Conservation (phyloP, 805 yeast genomes). For the Ogataea methanolica region DNA sequence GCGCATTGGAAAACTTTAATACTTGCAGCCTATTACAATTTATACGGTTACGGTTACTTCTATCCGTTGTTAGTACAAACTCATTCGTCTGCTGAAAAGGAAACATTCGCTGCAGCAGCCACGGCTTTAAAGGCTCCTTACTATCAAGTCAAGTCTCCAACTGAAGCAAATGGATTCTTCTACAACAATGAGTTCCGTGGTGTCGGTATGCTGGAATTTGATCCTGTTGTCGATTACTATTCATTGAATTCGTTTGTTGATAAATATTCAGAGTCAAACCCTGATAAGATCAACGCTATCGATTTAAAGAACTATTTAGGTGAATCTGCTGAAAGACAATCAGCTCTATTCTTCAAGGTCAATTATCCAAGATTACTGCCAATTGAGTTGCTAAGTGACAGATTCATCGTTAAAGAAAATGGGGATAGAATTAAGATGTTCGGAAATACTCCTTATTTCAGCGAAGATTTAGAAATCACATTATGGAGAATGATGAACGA, state of each 20-base stretch:
- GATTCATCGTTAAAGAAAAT: constrained; percentile 27
- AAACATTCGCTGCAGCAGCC: constrained; percentile 49
- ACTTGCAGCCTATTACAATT: constrained; percentile 45
- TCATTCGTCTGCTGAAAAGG: constrained; percentile 44
- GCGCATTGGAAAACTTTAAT: constrained; percentile 44
- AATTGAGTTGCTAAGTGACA: constrained; percentile 25
- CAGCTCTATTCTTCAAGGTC: constrained; percentile 25
- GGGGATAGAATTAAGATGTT: constrained; percentile 29
- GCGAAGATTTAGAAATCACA: constrained; percentile 18
- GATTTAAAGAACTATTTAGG: constrained; percentile 17
- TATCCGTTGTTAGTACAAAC: constrained; percentile 38
- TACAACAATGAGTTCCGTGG: constrained; percentile 34
- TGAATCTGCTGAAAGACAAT: constrained; percentile 23
- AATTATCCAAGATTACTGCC: constrained; percentile 31
- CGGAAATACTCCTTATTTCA: constrained; percentile 19
- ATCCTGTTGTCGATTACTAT: constrained; percentile 40
- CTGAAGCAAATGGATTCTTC: constrained; percentile 47
- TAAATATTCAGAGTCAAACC: constrained; percentile 16
- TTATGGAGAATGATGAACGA: constrained; percentile 31
- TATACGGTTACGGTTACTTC: constrained; percentile 39
- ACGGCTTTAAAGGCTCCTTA: constrained; percentile 35
- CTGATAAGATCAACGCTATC: constrained; percentile 12
- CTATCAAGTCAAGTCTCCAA: constrained; percentile 43
- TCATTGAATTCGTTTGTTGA: constrained; percentile 20
- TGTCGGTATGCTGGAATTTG: constrained; percentile 50